Conservation (phyloP, 1,284 basidiomycete species). For the Ceratobasidium sp. region DNA sequence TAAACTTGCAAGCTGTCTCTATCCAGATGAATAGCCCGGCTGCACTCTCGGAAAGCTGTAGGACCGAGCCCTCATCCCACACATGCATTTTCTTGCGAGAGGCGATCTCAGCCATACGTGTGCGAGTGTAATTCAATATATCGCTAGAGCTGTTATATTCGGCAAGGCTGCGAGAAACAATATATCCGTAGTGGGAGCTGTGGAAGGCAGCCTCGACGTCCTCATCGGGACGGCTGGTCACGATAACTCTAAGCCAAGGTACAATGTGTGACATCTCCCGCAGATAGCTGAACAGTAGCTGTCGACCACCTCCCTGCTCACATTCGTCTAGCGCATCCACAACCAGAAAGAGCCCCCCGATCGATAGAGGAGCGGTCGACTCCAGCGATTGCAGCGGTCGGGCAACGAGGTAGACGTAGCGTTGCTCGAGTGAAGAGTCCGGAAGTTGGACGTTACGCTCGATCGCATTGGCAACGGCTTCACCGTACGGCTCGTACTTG, state of each 20-base stretch:
- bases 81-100: not conserved
- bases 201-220: constrained; percentile 1
- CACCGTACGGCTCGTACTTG: not conserved
- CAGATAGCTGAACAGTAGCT: not conserved
- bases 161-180: not conserved
- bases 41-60: not conserved
- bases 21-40: constrained; percentile 37
- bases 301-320: not conserved
- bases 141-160: constrained; percentile 4
- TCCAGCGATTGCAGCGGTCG: not conserved
- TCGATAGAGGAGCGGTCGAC: not conserved
- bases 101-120: not conserved
- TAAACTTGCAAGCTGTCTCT: constrained; percentile 14
- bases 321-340: constrained; percentile 43
- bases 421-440: not conserved
- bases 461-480: not conserved
- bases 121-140: not conserved
- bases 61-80: constrained; percentile 9
- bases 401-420: not conserved
- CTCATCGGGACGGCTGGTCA: constrained; percentile 36
- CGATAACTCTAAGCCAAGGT: constrained; percentile 13
- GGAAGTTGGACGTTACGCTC: not conserved
- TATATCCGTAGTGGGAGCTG: not conserved
- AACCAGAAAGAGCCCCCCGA: not conserved
- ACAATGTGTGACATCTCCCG: not conserved